A percentile compares a stretch with the other conserved stretches of the same genome.
Evolutionary conservation across 495 filamentous ascomycete species (phyloP).

Genomic region (Penicillium salamii): DNA sequence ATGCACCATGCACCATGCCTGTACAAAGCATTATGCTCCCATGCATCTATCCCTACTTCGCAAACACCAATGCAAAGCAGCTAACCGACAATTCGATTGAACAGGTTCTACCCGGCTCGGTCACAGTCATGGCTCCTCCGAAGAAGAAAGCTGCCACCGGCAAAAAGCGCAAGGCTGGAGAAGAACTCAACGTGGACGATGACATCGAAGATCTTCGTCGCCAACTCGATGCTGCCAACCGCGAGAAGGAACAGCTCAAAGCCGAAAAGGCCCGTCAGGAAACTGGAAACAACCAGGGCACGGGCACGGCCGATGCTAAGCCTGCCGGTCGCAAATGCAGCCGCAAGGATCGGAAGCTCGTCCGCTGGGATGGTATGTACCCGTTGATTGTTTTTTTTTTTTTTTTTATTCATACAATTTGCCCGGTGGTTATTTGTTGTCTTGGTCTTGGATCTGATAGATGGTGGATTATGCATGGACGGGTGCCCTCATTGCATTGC

Average conservation of each 20-base stretch:
- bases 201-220: not conserved
- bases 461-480: not conserved
- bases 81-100: too few relatives aligned
- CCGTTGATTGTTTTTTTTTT: too few relatives aligned
- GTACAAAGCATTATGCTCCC: too few relatives aligned
- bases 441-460: too few relatives aligned
- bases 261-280: not conserved
- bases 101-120: too few relatives aligned
- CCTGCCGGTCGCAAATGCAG: not conserved
- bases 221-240: not conserved
- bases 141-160: not conserved
- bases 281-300: not conserved
- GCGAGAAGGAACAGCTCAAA: too few relatives aligned
- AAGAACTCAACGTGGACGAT: not conserved
- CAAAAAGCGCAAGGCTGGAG: not conserved
- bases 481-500: not conserved
- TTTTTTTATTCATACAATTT: too few relatives aligned
- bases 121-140: too few relatives aligned
- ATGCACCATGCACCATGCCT: too few relatives aligned
- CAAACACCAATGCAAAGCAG: too few relatives aligned
- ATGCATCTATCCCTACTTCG: too few relatives aligned
- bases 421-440: too few relatives aligned
- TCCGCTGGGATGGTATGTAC: not conserved
- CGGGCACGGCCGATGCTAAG: not conserved
- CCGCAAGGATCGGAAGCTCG: not conserved